These are phyloP conservation scores for Fraxinus baroniana DNA, from an alignment of 305 asterid species.

Conservation along the genomic window DNA sequence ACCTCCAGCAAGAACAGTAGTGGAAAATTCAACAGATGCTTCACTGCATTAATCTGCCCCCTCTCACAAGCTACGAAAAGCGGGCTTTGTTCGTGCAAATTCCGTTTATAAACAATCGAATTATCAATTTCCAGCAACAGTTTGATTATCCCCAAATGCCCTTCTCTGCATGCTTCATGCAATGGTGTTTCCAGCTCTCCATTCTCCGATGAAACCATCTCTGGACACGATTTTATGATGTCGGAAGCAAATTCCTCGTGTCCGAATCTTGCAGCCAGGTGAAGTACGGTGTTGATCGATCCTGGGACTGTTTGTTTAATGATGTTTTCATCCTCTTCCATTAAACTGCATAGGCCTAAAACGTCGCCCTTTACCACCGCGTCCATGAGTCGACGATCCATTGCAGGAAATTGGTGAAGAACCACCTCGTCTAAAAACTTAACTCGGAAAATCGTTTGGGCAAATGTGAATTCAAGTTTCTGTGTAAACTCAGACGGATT, in stretches of 20 bases:
- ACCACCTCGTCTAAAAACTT: not conserved
- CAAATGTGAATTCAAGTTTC: not conserved
- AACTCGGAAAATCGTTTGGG: not conserved
- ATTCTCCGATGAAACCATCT: conserved; percentile 40
- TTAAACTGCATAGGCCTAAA: conserved; percentile 15
- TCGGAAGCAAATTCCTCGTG: no score
- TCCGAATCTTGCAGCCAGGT: no score
- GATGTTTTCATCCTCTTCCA: conserved; percentile 14
- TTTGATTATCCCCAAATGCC: conserved; percentile 28
- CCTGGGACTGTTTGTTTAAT: no score
- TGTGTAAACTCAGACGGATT: not conserved
- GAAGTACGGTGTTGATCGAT: no score
- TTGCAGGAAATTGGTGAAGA: not conserved
- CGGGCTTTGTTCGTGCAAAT: conserved; percentile 31
- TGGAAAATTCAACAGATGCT: conserved; percentile 16
- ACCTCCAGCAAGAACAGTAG: conserved; percentile 36
- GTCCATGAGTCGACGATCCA: conserved; percentile 46
- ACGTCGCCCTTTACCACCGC: conserved; percentile 33
- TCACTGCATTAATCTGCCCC: conserved; percentile 35
- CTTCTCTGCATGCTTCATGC: conserved; percentile 55
- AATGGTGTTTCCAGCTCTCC: conserved; percentile 43
- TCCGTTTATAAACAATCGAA: conserved; percentile 26
- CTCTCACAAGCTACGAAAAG: conserved; percentile 40
- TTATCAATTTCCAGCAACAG: conserved; percentile 32
- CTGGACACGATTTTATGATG: not conserved